These are phyloP conservation scores for Priceomyces haplophilus DNA, from an alignment of 805 yeast species.

Conservation along the genomic window DNA sequence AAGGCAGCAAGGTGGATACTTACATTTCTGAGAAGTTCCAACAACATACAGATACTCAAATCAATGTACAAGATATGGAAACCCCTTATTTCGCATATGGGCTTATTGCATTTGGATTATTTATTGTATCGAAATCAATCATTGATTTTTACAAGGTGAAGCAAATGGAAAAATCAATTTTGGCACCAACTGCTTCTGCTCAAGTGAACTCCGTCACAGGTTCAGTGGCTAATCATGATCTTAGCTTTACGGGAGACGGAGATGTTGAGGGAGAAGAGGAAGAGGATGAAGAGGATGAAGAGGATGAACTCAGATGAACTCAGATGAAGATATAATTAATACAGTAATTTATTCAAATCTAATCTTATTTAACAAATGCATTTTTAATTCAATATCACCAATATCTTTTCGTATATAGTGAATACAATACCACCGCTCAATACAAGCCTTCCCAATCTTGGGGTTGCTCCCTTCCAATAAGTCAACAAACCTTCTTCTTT, in stretches of 20 bases:
- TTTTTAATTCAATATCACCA: slow-evolving; percentile 48
- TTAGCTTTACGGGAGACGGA: neutral
- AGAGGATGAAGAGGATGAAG: too few relatives aligned
- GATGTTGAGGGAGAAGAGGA: too few relatives aligned
- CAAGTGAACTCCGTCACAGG: slow-evolving; percentile 12
- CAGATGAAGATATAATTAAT: neutral
- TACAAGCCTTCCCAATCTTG: slow-evolving; percentile 86
- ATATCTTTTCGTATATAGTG: slow-evolving; percentile 90
- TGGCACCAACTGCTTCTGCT: slow-evolving; percentile 38
- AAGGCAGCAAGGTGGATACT: slow-evolving; percentile 25
- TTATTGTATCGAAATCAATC: slow-evolving; percentile 64
- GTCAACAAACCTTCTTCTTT: slow-evolving; percentile 85
- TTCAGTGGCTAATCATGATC: neutral
- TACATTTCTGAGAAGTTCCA: slow-evolving; percentile 26
- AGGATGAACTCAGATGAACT: too few relatives aligned
- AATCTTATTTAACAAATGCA: slow-evolving; percentile 1
- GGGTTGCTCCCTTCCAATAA: slow-evolving; percentile 98
- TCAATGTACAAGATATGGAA: slow-evolving; percentile 2
- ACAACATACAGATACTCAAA: slow-evolving; percentile 13
- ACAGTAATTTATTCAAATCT: slow-evolving; percentile 1
- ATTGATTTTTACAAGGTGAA: slow-evolving; percentile 73
- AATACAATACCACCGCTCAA: slow-evolving; percentile 97
- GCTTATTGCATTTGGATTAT: slow-evolving; percentile 64
- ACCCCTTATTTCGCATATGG: slow-evolving; percentile 59
- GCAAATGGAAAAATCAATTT: slow-evolving; percentile 64